Conservation (phyloP, 2,329 filamentous ascomycete genomes). For the Orbilia javanica region DNA sequence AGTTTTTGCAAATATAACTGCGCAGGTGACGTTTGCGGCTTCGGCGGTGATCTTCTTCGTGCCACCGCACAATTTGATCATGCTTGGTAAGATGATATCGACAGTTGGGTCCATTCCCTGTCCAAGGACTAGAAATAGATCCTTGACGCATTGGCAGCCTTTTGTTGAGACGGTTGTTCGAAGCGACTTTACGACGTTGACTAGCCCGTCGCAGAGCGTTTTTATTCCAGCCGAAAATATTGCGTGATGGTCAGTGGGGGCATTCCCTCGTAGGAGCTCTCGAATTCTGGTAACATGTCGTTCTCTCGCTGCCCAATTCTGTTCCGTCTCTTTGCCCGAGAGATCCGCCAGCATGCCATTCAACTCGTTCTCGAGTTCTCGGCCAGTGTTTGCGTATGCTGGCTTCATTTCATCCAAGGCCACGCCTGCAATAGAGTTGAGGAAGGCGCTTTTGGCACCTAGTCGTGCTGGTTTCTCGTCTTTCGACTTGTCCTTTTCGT, state of each 20-base stretch:
- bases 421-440: slow-evolving; percentile 73
- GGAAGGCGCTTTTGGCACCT: slow-evolving; percentile 59
- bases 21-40: slow-evolving; percentile 83
- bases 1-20: slow-evolving; percentile 81
- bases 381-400: slow-evolving; percentile 82
- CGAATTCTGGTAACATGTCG: slow-evolving; percentile 82
- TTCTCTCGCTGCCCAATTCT: slow-evolving; percentile 90
- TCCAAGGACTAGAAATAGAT: slow-evolving; percentile 81
- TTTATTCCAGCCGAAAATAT: slow-evolving; percentile 79
- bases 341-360: slow-evolving; percentile 84
- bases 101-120: slow-evolving; percentile 87
- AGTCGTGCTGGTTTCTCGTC: slow-evolving; percentile 26
- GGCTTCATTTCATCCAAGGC: slow-evolving; percentile 81
- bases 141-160: slow-evolving; percentile 85
- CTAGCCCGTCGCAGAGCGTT: slow-evolving; percentile 82
- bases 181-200: slow-evolving; percentile 85
- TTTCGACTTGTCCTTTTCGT: slow-evolving; percentile 41
- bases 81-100: slow-evolving; percentile 86
- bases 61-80: slow-evolving; percentile 88
- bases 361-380: slow-evolving; percentile 89
- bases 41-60: slow-evolving; percentile 95
- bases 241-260: slow-evolving; percentile 79
- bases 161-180: slow-evolving; percentile 91
- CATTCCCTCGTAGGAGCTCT: slow-evolving; percentile 84
- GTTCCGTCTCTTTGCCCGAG: slow-evolving; percentile 88